A percentile compares a stretch with the other conserved stretches of the same genome.
Evolutionary conservation across 139 green algal genomes (phyloP).

Genomic region (Tetraselmis chui): DNA sequence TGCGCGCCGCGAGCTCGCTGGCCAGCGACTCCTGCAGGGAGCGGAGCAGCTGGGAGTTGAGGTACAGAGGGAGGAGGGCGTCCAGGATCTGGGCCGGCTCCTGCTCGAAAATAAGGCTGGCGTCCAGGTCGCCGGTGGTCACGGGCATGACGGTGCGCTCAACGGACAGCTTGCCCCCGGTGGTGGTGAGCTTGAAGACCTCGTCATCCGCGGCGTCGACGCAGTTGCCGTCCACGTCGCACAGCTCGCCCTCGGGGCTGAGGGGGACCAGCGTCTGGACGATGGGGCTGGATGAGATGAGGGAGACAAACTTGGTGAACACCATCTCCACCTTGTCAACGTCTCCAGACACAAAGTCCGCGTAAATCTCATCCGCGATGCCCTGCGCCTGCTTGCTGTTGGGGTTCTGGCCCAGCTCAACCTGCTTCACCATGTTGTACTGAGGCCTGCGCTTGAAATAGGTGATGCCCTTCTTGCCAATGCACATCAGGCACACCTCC

Average conservation of each 20-base stretch:
- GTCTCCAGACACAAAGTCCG: slow-evolving; percentile 87
- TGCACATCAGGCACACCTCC: slow-evolving; percentile 66
- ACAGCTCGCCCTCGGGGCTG: slow-evolving; percentile 84
- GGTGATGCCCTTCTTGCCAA: slow-evolving; percentile 88
- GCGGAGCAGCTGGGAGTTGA: slow-evolving; percentile 90
- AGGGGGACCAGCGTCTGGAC: slow-evolving; percentile 95
- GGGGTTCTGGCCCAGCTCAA: slow-evolving; percentile 75
- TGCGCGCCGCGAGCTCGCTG: slow-evolving; percentile 95
- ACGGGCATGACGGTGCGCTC: slow-evolving; percentile 42
- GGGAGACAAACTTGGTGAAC: slow-evolving; percentile 98
- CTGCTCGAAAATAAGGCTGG: slow-evolving; percentile 95
- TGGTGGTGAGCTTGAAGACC: slow-evolving; percentile 94
- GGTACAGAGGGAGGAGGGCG: slow-evolving; percentile 96
- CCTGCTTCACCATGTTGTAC: slow-evolving; percentile 74
- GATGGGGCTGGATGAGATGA: slow-evolving; percentile 83
- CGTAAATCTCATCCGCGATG: slow-evolving; percentile 95
- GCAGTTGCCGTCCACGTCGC: slow-evolving; percentile 91
- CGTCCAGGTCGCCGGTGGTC: slow-evolving; percentile 63
- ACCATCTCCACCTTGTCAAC: slow-evolving; percentile 96
- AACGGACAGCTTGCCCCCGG: slow-evolving; percentile 77
- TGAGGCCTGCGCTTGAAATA: slow-evolving; percentile 87
- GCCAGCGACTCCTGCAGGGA: slow-evolving; percentile 84
- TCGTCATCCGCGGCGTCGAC: slow-evolving; percentile 95
- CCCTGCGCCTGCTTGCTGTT: slow-evolving; percentile 95
- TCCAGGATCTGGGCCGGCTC: slow-evolving; percentile 98